These are phyloP conservation scores for Sporisorium iseilematis-ciliati DNA, from an alignment of 1,284 basidiomycete genomes.

Conservation along the genomic window DNA sequence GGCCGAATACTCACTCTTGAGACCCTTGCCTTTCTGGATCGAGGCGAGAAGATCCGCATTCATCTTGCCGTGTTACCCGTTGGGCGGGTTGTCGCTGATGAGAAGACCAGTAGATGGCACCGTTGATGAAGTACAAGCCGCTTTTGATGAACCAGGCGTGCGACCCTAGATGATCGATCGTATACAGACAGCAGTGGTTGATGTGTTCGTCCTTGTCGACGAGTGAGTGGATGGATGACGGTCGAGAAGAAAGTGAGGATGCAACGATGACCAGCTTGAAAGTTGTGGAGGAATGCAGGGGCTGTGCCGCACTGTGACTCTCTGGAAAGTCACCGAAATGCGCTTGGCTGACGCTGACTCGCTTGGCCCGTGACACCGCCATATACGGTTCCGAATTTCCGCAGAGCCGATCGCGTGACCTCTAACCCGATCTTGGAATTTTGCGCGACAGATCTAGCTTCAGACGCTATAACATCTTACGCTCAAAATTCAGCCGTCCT, in stretches of 20 bases:
- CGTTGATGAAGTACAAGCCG: background rate
- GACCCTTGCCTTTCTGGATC: slow-evolving; percentile 52
- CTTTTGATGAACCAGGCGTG: background rate
- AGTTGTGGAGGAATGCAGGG: slow-evolving; percentile 28
- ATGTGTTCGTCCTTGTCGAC: background rate
- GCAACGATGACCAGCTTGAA: slow-evolving; percentile 1
- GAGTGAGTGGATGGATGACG: slow-evolving; percentile 6
- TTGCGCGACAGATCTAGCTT: background rate
- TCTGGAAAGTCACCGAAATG: slow-evolving; percentile 2
- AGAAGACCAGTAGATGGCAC: background rate
- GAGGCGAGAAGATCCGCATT: slow-evolving; percentile 43
- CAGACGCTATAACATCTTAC: background rate
- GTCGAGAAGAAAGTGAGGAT: background rate
- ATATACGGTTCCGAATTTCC: slow-evolving; percentile 10
- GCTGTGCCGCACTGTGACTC: slow-evolving; percentile 15
- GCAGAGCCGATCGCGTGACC: background rate
- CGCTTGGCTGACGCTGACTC: slow-evolving; percentile 7
- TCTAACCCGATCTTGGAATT: background rate
- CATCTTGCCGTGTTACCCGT: slow-evolving; percentile 21
- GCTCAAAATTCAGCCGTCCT: background rate
- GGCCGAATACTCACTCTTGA: slow-evolving; percentile 40
- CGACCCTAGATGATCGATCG: no score
- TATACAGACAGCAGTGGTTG: no score
- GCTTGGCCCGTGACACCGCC: slow-evolving; percentile 21
- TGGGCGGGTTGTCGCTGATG: background rate